Evolutionary conservation across 306 rosid species (phyloP), one percentile per base, ranked within the genome.

Genomic region (Lathyrus tuberosus): DNA sequence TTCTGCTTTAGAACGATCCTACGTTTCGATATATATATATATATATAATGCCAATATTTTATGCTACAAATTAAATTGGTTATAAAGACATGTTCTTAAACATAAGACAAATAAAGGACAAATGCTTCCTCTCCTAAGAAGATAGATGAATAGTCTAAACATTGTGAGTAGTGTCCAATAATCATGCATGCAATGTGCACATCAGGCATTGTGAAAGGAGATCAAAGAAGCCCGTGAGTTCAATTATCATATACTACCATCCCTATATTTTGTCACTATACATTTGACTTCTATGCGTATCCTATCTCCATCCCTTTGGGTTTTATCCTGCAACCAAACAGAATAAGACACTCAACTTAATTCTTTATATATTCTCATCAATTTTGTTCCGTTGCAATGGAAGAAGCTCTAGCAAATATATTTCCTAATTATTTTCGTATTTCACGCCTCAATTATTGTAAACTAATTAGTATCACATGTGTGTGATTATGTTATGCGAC

Each of bases 251-350:
- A 28, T 38, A 22, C 59, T 35, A 44, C 5, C 10, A 22, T 18
- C 57, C 22, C 22, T 20, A 20, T 20, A 20, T 59, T 68, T 28
- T 37, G 62, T 53, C 60, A 5, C 66, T 28, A 7, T 51, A 33
- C 30, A 10, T 30, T 69, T 79, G 72, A 79, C 75, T 74, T 63
- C 40, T 37, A 35, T 48, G 31, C 10, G n/a, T 12, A 40, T 26
- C 43, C 30, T 9, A 65, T n/a, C 48, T 61, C 30, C 35, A 41
- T 1, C 40, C 37, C 12, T 11, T 28, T 68, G 13, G 10, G 4
- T 5, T 41, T 68, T 54, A 62, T 62, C 56, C 63, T 65, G 67
- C 56, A 48, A 5, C 66, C 77, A 80, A 74, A 75, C 77, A 75
- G 28, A 60, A 75, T 69, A 70, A 71, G 70, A 74, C 80, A 80